These are phyloP conservation scores for Linnemannia elongata DNA, from an alignment of 192 early-diverging fungal species.

Conservation along the genomic window DNA sequence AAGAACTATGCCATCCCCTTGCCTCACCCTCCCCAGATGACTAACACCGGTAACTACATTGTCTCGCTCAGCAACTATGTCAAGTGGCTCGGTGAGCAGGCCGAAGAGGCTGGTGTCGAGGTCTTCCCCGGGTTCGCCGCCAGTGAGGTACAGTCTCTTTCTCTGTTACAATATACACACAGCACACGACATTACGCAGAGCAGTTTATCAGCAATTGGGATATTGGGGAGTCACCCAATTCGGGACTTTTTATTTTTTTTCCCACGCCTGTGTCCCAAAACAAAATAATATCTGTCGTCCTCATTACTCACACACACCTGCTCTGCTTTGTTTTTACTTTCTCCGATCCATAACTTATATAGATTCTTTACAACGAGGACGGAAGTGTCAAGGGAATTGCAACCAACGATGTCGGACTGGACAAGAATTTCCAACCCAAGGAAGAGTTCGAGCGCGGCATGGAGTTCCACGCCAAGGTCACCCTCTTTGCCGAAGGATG, in stretches of 20 bases:
- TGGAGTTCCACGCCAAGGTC: constrained; percentile 94
- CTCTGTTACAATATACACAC: background rate
- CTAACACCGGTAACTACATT: constrained; percentile 98
- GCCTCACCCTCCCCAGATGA: constrained; percentile 94
- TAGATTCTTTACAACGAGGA: constrained; percentile 90
- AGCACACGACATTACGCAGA: background rate
- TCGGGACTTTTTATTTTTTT: constrained; percentile 9
- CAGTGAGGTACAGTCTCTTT: constrained; percentile 71
- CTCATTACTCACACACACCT: background rate
- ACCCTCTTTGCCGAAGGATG: constrained; percentile 98
- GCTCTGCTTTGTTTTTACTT: background rate
- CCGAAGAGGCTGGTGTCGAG: constrained; percentile 96
- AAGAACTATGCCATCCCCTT: constrained; percentile 82
- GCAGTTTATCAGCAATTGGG: background rate
- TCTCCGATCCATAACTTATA: background rate
- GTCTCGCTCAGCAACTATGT: constrained; percentile 94
- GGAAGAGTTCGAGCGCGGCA: constrained; percentile 93
- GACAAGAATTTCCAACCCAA: constrained; percentile 90
- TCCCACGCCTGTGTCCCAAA: constrained; percentile 13
- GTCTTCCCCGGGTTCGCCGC: constrained; percentile 94
- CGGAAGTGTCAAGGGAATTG: constrained; percentile 92
- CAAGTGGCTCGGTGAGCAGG: constrained; percentile 96
- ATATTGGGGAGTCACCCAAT: constrained; percentile 1
- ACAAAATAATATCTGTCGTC: background rate
- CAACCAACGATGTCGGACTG: constrained; percentile 95